These are phyloP conservation scores for Lachancea nothofagi DNA, from an alignment of 805 yeast species.

Conservation along the genomic window DNA sequence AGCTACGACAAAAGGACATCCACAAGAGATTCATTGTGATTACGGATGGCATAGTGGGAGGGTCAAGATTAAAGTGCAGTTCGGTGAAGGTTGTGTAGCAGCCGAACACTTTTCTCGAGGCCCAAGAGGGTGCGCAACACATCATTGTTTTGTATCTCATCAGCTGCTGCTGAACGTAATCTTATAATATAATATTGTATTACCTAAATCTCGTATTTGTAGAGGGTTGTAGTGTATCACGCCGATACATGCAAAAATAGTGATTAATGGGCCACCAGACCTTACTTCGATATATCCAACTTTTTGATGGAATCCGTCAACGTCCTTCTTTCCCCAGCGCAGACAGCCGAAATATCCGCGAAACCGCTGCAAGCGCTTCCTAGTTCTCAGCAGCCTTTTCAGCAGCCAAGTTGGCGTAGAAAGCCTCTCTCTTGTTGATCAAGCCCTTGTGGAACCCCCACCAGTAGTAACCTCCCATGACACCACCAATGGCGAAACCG, in stretches of 20 bases:
- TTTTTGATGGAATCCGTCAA: not conserved
- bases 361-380: no score
- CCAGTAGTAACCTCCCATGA: conserved; percentile 75
- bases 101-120: conserved; percentile 21
- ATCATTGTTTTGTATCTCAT: not conserved
- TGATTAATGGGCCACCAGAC: not conserved
- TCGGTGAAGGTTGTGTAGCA: not conserved
- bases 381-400: conserved; percentile 45
- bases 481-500: conserved; percentile 60
- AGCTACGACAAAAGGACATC: conserved; percentile 32
- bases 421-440: conserved; percentile 74
- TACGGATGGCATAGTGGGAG: conserved; percentile 44
- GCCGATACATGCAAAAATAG: not conserved
- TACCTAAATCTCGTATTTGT: conserved; percentile 4
- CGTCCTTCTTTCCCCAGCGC: not conserved
- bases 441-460: conserved; percentile 72
- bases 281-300: not conserved
- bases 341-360: no score
- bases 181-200: not conserved
- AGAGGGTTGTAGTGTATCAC: not conserved
- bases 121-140: not conserved
- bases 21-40: conserved; percentile 40
- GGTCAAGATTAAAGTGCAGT: conserved; percentile 17
- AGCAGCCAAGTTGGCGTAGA: conserved; percentile 73
- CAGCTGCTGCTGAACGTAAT: not conserved